Evolutionary conservation across 1,284 basidiomycete species (phyloP), one percentile per base, ranked within the genome.

Genomic region (Gymnopus androsaceus): DNA sequence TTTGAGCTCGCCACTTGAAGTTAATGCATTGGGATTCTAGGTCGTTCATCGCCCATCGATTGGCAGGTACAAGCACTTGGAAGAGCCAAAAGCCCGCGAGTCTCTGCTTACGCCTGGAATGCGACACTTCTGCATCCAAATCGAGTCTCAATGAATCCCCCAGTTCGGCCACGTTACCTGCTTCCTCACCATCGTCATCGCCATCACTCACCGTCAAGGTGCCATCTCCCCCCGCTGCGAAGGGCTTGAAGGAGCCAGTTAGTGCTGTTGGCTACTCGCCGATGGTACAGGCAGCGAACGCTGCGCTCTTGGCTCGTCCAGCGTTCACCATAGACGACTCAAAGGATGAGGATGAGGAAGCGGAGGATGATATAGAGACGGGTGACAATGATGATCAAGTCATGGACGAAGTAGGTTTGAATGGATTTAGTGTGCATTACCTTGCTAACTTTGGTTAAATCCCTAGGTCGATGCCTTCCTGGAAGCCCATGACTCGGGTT

Each of bases 261-360:
- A 33, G 84, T 89, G 72, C 51, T 14, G 42, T 45, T 25, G 54
- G 46, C 21, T 46, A 49, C 19, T 52, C 51, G 11, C 54, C 54
- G 14, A 55, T 55, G 38, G 81, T 95, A 42, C 81, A 90, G 55
- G 89, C 87, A 1, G 91, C 90, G 21, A 90, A 87, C 58, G 87
- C 90, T 48, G 90, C 90, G 8, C 77, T 95, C 42, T 88, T 95
- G 86, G 90, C 95, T 67, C 78, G 95, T 47, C 93, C 92, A 34
- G 88, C 90, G 60, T 98, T 97, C 70, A 93, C 93, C 2, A 96
- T 97, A 63, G 95, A 98, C 67, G 92, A 94, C 69, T 92, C 88
- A 3, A 88, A 86, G 55, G 91, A 94, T 62, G 90, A 88, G 14
- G 88, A 92, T 44, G 88, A 87, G 21, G 84, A 86, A 46, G 87